Base-by-base conservation (phyloP, 805 yeast genomes). In the Saturnispora quitensis region DNA sequence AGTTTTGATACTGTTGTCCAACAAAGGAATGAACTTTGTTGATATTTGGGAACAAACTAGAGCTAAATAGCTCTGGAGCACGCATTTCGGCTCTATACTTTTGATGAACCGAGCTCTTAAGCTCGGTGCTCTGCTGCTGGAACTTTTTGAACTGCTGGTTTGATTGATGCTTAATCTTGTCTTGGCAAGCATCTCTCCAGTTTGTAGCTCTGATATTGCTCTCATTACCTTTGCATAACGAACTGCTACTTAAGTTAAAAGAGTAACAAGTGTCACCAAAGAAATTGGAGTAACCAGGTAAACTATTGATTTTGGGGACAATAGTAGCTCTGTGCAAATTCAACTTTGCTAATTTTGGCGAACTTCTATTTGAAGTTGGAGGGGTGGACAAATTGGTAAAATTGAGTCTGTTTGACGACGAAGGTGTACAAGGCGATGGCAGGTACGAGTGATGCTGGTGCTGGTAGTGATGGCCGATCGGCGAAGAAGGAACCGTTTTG, bases 101-200 rank as follows among this genome's bases (percentile, higher is more conserved):
- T 31, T 48, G 15, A 1, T 17, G 27, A 15, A 28, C 22, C 7
- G 18, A 7, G 8, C 44, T 45, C 50, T 57, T 56, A 42, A 62
- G 43, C 10, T 55, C 52, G 33, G 54, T 58, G 49, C 74, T 62
- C 43, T 66, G 65, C 44, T 65, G 68, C 55, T 68, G 68, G 60
- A 72, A 70, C 50, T 67, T 68, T 53, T 64, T 66, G 58, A 70
- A 69, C 33, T 65, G 64, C 54, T 68, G 68, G 24, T 69, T 69
- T 57, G 72, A 70, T 52, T 70, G 71, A 55, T 67, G 70, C 48
- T 71, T 70, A 38, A 74, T 61, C 65, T 73, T 69, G n/a, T 64
- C 57, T 40, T 68, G 70, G 50, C 72, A 62, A 55, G 68, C 67
- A 45, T 68, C 66, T 57, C 77, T 68, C 78, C 78, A 74, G 55